Percentiles rank a stretch among this genome's conserved stretches.
Evolutionary conservation across 495 filamentous ascomycete species (phyloP).

Genomic region (Penicillium goetzii): DNA sequence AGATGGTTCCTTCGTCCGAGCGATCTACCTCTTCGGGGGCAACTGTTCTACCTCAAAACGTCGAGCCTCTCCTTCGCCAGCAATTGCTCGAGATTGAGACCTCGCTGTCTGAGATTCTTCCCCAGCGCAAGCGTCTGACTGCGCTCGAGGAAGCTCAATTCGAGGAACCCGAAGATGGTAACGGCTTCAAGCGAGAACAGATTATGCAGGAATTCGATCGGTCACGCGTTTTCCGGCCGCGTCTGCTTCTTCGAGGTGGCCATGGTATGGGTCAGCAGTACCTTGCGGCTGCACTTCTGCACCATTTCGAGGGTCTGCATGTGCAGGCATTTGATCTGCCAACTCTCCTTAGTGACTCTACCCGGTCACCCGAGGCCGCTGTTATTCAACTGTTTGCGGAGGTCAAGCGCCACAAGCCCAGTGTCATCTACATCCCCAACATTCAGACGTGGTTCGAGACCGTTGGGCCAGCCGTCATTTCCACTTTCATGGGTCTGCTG

Average conservation of each 20-base stretch:
- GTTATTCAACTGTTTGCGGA: slow-evolving; percentile 89
- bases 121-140: slow-evolving; percentile 79
- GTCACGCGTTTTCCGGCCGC: slow-evolving; percentile 84
- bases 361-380: slow-evolving; percentile 79
- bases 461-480: slow-evolving; percentile 66
- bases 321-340: slow-evolving; percentile 94
- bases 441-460: slow-evolving; percentile 84
- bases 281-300: slow-evolving; percentile 79
- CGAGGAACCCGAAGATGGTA: slow-evolving; percentile 81
- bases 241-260: slow-evolving; percentile 75
- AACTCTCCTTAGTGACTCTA: slow-evolving; percentile 72
- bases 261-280: slow-evolving; percentile 95
- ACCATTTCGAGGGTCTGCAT: slow-evolving; percentile 90
- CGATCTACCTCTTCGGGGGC: slow-evolving; percentile 82
- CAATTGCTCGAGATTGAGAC: slow-evolving; percentile 68
- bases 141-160: slow-evolving; percentile 93
- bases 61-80: slow-evolving; percentile 80
- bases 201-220: slow-evolving; percentile 90
- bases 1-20: slow-evolving; percentile 93
- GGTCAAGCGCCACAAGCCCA: slow-evolving; percentile 90
- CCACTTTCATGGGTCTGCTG: slow-evolving; percentile 78
- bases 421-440: slow-evolving; percentile 91
- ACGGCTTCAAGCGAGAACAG: slow-evolving; percentile 79
- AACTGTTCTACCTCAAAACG: slow-evolving; percentile 69
- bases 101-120: slow-evolving; percentile 76